Evolutionary conservation across 228 moss, liverwort and hornwort species (phyloP).

Genomic region (Sphagnum magellanicum): DNA sequence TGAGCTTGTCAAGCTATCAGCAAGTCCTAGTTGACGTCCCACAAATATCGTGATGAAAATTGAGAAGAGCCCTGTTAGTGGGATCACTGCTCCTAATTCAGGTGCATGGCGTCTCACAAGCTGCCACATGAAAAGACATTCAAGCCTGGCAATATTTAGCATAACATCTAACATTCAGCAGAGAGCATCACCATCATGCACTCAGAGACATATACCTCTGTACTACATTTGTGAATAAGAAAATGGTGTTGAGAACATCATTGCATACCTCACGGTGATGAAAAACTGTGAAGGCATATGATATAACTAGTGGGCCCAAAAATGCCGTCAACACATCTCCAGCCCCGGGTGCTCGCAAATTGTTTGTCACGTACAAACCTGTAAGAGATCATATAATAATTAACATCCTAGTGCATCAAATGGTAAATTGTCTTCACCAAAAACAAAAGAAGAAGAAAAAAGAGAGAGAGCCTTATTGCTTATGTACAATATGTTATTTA

Average conservation of each 20-base stretch:
- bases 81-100: slow-evolving; percentile 41
- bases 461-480: too few relatives aligned
- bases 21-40: slow-evolving; percentile 46
- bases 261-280: slow-evolving; percentile 48
- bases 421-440: not conserved
- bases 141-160: not conserved
- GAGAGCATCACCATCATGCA: not conserved
- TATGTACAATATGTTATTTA: too few relatives aligned
- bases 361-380: slow-evolving; percentile 48
- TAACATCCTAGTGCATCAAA: not conserved
- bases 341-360: slow-evolving; percentile 35
- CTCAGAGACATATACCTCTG: not conserved
- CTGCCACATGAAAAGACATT: slow-evolving; percentile 13
- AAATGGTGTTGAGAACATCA: too few relatives aligned
- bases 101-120: slow-evolving; percentile 29
- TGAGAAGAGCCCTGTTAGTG: slow-evolving; percentile 51
- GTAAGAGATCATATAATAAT: not conserved
- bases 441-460: not conserved
- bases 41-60: slow-evolving; percentile 35
- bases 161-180: not conserved
- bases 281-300: slow-evolving; percentile 52
- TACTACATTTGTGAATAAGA: too few relatives aligned
- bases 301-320: slow-evolving; percentile 44
- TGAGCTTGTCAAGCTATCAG: slow-evolving; percentile 42
- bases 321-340: slow-evolving; percentile 49